Base-by-base conservation (phyloP, 192 early-diverging fungal genomes). In the Dissophora globulifera region DNA sequence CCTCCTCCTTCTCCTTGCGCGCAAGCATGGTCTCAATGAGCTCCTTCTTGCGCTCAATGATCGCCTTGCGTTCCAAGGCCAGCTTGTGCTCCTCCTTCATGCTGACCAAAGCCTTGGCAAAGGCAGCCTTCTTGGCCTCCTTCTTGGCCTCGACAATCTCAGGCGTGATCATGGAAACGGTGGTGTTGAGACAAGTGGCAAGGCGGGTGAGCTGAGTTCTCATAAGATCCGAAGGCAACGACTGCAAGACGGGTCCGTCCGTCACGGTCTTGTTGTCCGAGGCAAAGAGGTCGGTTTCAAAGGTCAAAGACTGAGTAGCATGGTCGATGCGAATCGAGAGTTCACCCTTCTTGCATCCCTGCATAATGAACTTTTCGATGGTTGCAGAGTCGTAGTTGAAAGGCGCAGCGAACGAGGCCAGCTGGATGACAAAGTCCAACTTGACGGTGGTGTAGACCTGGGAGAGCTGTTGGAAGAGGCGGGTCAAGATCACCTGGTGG, bases 281-380 rank as follows among this genome's bases (percentile, higher is more conserved):
- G 33, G 86, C 80, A 55, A 97, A 98, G 31, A 95, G 78, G 60
- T 98, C 94, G 17, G 91, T 94, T 71, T 96, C 96, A 65, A 99
- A 99, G 31, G 91, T 92, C 57, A 98, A 87, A 43, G 90, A 91
- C 56, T 90, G 92, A 16, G 93, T 87, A 58, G 89, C 87, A 84
- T 98, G 95, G 84, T 99, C 94, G 58, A 99, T 86, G 51, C 96
- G 92, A 67, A 99, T 96, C 52, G 88, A 88, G 67, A 99, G 87
- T 78, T 99, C 98, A 29, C 95, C 95, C 79, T 93, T 95, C 49
- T 95, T 91, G 78, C 93, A 94, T 33, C 97, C 98, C 82, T 96
- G 92, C 94, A 98, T 96, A 62, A 99, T 94, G 80, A 99, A 97
- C 78, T 96, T 94, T 86, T 99, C 98, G 65, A 99, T 95, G 9